Evolutionary conservation across 2,329 filamentous ascomycete species (phyloP), one percentile per base, ranked within the genome.

Genomic region (Trichophaea hybrida): DNA sequence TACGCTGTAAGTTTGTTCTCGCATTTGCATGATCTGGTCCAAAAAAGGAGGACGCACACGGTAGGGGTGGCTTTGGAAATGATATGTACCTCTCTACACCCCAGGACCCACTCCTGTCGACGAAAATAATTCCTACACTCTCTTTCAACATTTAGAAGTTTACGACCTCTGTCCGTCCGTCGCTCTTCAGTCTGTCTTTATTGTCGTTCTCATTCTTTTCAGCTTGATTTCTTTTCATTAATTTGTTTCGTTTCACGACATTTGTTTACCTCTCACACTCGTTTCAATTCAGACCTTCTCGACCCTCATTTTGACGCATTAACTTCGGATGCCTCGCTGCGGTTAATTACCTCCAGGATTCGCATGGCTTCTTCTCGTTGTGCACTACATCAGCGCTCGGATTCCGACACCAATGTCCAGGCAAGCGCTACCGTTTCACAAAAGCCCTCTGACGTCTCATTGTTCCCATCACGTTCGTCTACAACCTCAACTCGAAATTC

Each of bases 381-480:
- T 60, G 62, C 57, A n/a, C 53, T 64, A 6, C 63, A 64, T 33
- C 63, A 64, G 61, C 61, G 63, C 50, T 61, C 63, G 17, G 63
- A 63, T 59, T 64, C 63, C 34, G 63, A 64, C 48, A 63, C 63
- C 33, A 64, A 64, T 57, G 55, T 53, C 13, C 50, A n/a, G 6
- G 31, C 33, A 24, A 24, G 24, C 24, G 24, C 24, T 24, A n/a
- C 13, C 32, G 32, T 12, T n/a, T 37, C 32, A 17, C n/a, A 51
- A 32, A 59, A 54, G 15, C 37, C 57, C 57, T 43, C 46, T 13
- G 33, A 34, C 48, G 46, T 58, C 34, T 56, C 54, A 46, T 32
- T 15, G 35, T 10, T 12, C 50, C 10, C 37, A 31, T 40, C 57
- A 13, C 31, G 46, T 5, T 32, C 49, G 15, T 37, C 34, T n/a